Evolutionary conservation across 441 rosid genomes (phyloP), one percentile per base, ranked within the genome.

Genomic region (Macaranga tanarius): DNA sequence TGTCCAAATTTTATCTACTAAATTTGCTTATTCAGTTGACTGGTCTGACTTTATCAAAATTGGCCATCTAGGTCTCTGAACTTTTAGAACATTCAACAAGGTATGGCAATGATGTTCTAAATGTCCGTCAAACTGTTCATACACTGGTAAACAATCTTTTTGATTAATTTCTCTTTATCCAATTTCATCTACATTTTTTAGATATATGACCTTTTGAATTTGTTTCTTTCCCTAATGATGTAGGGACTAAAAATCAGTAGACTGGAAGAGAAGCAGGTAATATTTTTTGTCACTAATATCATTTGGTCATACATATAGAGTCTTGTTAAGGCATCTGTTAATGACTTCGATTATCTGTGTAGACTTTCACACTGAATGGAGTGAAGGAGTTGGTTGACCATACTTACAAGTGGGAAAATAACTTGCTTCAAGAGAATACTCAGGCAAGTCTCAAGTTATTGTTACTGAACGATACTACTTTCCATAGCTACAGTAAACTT

Each of bases 251-350:
- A 89, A 88, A 88, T 95, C 69, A 75, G 70, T 65, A 85, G 84
- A 77, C 86, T 95, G 66, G 98, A 91, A 82, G 91, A 84, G 77
- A 93, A 89, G 73, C 97, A 95, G 98, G 98, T 91, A 80, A 61
- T 62, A 74, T 22, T 72, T 64, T 16, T 62, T n/a, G 42, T 70
- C 45, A 23, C 70, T 74, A 48, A 19, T 31, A 25, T 23, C 52
- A 45, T n/a, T n/a, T n/a, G n/a, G n/a, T n/a, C n/a, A n/a, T n/a
- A n/a, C n/a, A n/a, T 16, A 17, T 64, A 34, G 71, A 28, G 67
- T 65, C 69, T 44, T 68, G 47, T 42, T 58, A 10, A 80, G 54
- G 42, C 76, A 71, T 73, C 74, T 75, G 58, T 73, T 59, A 25
- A 10, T 54, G 48, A 58, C 65, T 71, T 65, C n/a, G 44, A 34